Conservation (phyloP, 208 protist species). For the Trichomonas gallinae region DNA sequence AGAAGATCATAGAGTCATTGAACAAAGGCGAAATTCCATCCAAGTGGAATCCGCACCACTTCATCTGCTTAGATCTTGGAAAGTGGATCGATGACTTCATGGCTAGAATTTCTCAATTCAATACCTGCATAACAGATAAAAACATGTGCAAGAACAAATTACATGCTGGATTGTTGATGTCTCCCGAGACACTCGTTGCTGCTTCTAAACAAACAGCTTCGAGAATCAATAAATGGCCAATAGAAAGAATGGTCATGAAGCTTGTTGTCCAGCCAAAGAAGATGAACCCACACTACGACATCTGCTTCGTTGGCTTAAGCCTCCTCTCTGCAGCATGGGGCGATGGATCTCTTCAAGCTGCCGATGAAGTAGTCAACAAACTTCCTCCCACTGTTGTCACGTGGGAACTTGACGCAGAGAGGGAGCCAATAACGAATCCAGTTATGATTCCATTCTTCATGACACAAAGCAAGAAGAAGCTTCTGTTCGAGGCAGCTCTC, state of each 20-base stretch:
- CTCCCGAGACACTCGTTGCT: not conserved
- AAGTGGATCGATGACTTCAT: conserved; percentile 2
- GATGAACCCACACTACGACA: not conserved
- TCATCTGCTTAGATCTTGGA: not conserved
- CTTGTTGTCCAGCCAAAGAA: not conserved
- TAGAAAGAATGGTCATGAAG: not conserved
- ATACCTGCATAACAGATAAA: not conserved
- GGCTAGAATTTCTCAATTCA: not conserved
- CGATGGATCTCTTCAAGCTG: not conserved
- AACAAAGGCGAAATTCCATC: not conserved
- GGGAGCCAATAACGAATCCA: not conserved
- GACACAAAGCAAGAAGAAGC: not conserved
- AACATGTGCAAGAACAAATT: not conserved
- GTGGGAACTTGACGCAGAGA: not conserved
- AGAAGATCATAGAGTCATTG: not conserved
- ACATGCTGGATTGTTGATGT: not conserved
- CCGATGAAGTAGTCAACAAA: not conserved
- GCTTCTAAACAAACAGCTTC: not conserved
- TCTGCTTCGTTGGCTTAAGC: not conserved
- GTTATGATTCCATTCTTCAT: not conserved
- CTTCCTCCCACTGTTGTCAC: not conserved
- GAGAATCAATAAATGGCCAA: not conserved
- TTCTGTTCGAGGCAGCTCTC: not conserved
- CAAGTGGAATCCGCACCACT: not conserved
- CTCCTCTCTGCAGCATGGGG: not conserved